phyloP scores from a whole-genome alignment of 2,329 filamentous ascomycete species.

The Apiospora marii region DNA sequence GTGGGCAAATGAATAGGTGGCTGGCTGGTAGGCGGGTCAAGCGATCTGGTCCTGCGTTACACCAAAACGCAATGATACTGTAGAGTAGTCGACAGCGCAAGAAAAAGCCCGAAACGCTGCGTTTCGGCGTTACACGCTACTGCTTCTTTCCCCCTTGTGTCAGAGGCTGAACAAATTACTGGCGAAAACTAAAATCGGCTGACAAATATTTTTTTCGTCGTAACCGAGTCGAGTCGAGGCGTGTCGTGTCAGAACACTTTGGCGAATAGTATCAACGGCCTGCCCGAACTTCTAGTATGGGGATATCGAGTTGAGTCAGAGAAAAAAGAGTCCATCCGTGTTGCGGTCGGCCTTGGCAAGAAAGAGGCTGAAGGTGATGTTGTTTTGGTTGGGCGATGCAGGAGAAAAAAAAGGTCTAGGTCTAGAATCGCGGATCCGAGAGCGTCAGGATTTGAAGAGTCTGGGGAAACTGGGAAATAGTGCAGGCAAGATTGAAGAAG shows the following conservation, averaged over 20 bases:
- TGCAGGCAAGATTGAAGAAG: slow-evolving; percentile 3
- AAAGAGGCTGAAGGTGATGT: not conserved
- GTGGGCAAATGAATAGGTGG: slow-evolving; percentile 17
- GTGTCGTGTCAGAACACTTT: slow-evolving; percentile 2
- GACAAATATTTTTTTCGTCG: not conserved
- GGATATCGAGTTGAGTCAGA: slow-evolving; percentile 15
- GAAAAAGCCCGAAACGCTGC: slow-evolving; percentile 14
- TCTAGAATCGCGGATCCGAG: slow-evolving; percentile 18
- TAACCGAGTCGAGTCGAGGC: slow-evolving; percentile 4
- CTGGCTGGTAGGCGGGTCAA: slow-evolving; percentile 5
- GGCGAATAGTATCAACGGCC: slow-evolving; percentile 8
- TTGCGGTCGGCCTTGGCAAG: not conserved
- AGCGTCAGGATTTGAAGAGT: not conserved
- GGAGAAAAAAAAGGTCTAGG: not conserved
- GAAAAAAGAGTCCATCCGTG: not conserved
- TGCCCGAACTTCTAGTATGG: not conserved
- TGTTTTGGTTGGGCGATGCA: not conserved
- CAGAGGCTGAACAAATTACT: slow-evolving; percentile 15
- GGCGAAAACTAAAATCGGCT: slow-evolving; percentile 6
- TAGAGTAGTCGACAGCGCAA: not conserved
- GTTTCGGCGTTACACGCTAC: slow-evolving; percentile 18
- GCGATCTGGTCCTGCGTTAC: slow-evolving; percentile 17
- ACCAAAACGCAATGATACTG: not conserved
- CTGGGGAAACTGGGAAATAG: slow-evolving; percentile 10
- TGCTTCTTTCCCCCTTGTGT: not conserved